These are phyloP conservation scores for Suillus clintonianus DNA, from an alignment of 768 basidiomycete genomes.

Conservation along the genomic window DNA sequence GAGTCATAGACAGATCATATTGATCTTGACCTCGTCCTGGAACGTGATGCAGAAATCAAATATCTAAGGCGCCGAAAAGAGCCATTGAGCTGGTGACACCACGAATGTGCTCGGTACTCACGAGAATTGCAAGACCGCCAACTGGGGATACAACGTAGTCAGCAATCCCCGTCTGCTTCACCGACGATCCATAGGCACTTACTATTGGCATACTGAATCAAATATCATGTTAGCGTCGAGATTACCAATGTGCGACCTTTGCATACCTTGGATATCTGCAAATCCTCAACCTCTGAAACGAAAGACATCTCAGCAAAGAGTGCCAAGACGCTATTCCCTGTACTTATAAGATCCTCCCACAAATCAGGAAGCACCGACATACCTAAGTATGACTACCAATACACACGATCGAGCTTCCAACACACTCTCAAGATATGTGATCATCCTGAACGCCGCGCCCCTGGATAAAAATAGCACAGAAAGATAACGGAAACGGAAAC, in stretches of 20 bases:
- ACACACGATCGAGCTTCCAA: background rate
- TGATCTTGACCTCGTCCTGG: constrained; percentile 6
- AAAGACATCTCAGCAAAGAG: background rate
- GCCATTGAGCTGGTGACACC: background rate
- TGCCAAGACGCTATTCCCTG: no score
- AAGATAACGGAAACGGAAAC: background rate
- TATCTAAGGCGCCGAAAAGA: constrained; percentile 1
- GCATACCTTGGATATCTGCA: constrained; percentile 17
- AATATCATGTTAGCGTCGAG: background rate
- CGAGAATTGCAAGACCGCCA: constrained; percentile 18
- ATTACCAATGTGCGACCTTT: background rate
- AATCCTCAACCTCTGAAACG: constrained; percentile 6
- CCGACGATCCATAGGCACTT: background rate
- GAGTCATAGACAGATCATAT: background rate
- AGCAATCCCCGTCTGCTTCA: background rate
- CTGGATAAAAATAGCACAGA: background rate
- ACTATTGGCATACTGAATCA: constrained; percentile 17
- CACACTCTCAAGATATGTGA: background rate
- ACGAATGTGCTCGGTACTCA: constrained; percentile 1
- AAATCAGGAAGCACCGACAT: background rate
- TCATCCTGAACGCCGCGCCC: background rate
- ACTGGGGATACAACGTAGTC: constrained; percentile 5
- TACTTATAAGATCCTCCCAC: background rate
- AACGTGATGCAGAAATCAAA: constrained; percentile 13
- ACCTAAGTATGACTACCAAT: background rate